phyloP scores from a whole-genome alignment of 1,284 basidiomycete species.

The Pyrrhoderma noxium region DNA sequence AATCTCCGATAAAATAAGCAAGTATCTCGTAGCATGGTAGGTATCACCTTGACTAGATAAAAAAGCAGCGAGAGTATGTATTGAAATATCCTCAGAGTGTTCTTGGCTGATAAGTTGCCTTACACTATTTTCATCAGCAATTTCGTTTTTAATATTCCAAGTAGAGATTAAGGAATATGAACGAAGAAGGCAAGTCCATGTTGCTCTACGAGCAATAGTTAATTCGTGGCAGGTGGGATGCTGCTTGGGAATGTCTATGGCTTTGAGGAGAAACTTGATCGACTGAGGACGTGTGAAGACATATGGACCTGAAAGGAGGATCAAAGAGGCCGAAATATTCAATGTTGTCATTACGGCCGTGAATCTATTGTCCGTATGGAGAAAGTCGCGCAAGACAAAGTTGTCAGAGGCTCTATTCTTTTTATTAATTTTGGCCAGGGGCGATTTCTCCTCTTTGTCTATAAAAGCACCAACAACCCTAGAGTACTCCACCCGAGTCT shows the following conservation, averaged over 20 bases:
- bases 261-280: conserved; percentile 12
- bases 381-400: background rate
- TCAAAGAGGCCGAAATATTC: conserved; percentile 3
- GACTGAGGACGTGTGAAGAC: conserved; percentile 10
- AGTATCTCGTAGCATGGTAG: background rate
- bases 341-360: background rate
- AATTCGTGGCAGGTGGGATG: background rate
- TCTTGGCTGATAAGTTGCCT: conserved; percentile 9
- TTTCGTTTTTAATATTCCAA: conserved; percentile 4
- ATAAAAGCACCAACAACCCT: conserved; percentile 8
- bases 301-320: conserved; percentile 11
- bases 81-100: conserved; percentile 3
- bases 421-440: background rate
- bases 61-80: conserved; percentile 1
- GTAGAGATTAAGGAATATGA: conserved; percentile 1
- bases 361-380: background rate
- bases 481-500: conserved; percentile 2
- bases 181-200: conserved; percentile 14
- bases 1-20: background rate
- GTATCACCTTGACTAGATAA: background rate
- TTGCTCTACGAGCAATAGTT: background rate
- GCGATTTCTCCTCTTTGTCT: conserved; percentile 3
- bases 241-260: conserved; percentile 1
- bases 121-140: background rate
- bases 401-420: background rate